Evolutionary conservation across 2,329 filamentous ascomycete species (phyloP).

Genomic region (Colletotrichum sp.): DNA sequence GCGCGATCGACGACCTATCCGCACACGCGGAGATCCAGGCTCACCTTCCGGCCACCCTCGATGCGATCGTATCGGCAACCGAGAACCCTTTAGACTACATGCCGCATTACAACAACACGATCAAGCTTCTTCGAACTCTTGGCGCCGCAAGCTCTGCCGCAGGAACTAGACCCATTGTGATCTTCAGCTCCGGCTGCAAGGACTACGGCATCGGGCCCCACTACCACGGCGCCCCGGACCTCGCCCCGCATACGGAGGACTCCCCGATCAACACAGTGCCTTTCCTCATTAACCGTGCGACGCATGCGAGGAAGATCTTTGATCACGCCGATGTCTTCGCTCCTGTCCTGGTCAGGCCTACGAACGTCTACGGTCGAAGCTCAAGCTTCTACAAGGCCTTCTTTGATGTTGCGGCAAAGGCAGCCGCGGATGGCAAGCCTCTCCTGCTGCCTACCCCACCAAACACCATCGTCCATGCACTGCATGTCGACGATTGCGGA

Average conservation of each 20-base stretch:
- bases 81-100: conserved; percentile 45
- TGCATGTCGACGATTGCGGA: conserved; percentile 55
- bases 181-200: conserved; percentile 54
- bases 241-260: conserved; percentile 47
- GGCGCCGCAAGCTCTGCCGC: conserved; percentile 33
- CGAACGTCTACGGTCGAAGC: conserved; percentile 49
- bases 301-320: conserved; percentile 38
- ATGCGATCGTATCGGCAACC: conserved; percentile 47
- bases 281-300: conserved; percentile 32
- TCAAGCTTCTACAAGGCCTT: conserved; percentile 48
- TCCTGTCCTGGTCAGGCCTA: conserved; percentile 48
- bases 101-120: conserved; percentile 40
- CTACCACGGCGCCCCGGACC: conserved; percentile 35
- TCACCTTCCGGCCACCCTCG: conserved; percentile 34
- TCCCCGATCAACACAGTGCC: conserved; percentile 38
- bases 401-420: conserved; percentile 37
- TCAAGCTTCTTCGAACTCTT: conserved; percentile 37
- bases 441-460: conserved; percentile 37
- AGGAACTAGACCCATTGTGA: conserved; percentile 43
- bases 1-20: conserved; percentile 36
- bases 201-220: conserved; percentile 46
- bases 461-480: conserved; percentile 46
- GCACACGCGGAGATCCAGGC: conserved; percentile 31
- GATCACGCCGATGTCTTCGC: conserved; percentile 44
- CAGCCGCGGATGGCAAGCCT: not conserved